Conservation (phyloP, 148 eudicot genomes). For the Vaccinium macrocarpon region DNA sequence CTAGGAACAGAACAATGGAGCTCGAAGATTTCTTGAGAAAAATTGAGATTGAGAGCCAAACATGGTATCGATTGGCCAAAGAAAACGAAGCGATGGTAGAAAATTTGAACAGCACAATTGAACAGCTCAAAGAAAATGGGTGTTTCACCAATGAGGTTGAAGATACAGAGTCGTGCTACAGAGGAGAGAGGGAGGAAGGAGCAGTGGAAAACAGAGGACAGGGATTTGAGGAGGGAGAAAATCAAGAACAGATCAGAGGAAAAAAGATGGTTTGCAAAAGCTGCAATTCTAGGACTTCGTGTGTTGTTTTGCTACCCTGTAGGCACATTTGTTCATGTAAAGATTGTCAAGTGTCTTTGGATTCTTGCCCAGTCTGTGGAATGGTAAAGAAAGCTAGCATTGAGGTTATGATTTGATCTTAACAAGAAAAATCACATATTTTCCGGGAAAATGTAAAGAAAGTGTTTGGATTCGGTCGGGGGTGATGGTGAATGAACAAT, state of each 20-base stretch:
- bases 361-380: slow-evolving; percentile 71
- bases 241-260: neutral
- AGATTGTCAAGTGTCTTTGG: slow-evolving; percentile 50
- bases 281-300: slow-evolving; percentile 43
- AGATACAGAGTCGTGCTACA: slow-evolving; percentile 60
- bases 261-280: slow-evolving; percentile 40
- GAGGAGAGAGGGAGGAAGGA: neutral
- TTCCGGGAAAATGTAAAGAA: slow-evolving; percentile 10
- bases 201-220: slow-evolving; percentile 15
- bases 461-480: neutral
- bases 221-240: neutral
- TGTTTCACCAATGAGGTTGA: slow-evolving; percentile 31
- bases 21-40: slow-evolving; percentile 45
- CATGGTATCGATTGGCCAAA: slow-evolving; percentile 56
- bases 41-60: slow-evolving; percentile 40
- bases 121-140: slow-evolving; percentile 43
- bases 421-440: slow-evolving; percentile 9
- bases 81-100: slow-evolving; percentile 59
- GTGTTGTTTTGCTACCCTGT: slow-evolving; percentile 68
- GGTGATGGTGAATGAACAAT: neutral
- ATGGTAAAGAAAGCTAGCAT: slow-evolving; percentile 51
- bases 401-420: slow-evolving; percentile 47
- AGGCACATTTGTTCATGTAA: slow-evolving; percentile 70
- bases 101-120: slow-evolving; percentile 38
- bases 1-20: slow-evolving; percentile 42